Evolutionary conservation across 805 yeast species (phyloP), one percentile per base, ranked within the genome.

Genomic region (Candida yuanshanica): DNA sequence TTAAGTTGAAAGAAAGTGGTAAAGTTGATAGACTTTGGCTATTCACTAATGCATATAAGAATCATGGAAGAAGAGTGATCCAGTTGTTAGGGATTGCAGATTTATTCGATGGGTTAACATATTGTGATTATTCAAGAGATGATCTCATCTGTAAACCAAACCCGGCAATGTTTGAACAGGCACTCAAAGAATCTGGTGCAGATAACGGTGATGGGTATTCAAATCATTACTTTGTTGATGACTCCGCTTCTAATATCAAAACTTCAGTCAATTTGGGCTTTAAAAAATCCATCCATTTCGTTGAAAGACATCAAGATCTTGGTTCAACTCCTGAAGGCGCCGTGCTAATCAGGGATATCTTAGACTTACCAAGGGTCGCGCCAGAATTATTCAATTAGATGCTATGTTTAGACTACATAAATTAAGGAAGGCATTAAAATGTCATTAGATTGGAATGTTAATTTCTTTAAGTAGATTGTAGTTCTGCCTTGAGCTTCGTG

Each of bases 21-120:
- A 75, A 78, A 47, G 78, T 82, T 43, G 82, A 80, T 52, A 72
- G 81, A 55, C 66, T 91, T 48, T 91, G 99, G 99, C 72, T 93
- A 34, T 84, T 88, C 55, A 91, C 99, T 5, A 91, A 91, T 60
- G 98, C 99, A 2, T 91, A 91, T 65, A 81, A 82, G 58, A 88
- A 79, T 55, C 99, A 91, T 63, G 99, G 91, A 0, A 53, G 80
- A 35, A 71, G 97, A 37, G 95, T 88, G 23, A 71, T 89, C 16
- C 72, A 79, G 33, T 68, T 91, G 36, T 67, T 91, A 37, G 97
- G 96, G 2, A 60, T 91, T 22, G 97, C 91, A n/a, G 96, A 90
- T 59, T 58, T 88, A 41, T 90, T 93, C 58, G 98, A 91, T 50
- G 99, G 99, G 0, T 72, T 93, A 50, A 88, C 97, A 2, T 91